A percentile compares a stretch with the other conserved stretches of the same genome.
Evolutionary conservation across 129 eudicot genomes (phyloP).

Genomic region (Erigeron canadensis): DNA sequence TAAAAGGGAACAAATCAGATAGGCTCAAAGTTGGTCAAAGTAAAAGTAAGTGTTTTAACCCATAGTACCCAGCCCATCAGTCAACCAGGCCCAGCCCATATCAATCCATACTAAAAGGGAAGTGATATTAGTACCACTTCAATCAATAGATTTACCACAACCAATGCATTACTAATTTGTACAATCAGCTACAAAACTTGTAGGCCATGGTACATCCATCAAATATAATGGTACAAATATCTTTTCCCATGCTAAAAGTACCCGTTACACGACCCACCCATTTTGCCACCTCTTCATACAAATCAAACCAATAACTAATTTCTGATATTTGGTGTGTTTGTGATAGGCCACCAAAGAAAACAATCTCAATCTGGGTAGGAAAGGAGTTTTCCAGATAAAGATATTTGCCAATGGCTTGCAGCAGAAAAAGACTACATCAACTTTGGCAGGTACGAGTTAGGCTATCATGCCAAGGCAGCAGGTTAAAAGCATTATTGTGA

Average conservation of each 20-base stretch:
- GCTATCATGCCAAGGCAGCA: no score
- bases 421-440: background rate
- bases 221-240: no score
- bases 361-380: no score
- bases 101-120: background rate
- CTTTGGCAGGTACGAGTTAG: background rate
- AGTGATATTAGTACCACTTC: no score
- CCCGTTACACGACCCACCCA: background rate
- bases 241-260: background rate
- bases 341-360: background rate
- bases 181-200: no score
- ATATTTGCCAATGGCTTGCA: background rate
- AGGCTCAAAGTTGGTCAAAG: background rate
- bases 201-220: no score
- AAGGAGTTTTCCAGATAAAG: no score
- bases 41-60: no score
- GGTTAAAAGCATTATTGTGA: background rate
- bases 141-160: no score
- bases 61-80: no score
- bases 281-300: background rate
- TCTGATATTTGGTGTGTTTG: background rate
- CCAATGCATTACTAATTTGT: no score
- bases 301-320: constrained; percentile 2
- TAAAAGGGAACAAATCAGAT: background rate
- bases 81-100: background rate